Evolutionary conservation across 2,329 filamentous ascomycete genomes (phyloP).

Genomic region (Chrysosphaeria jannelii): DNA sequence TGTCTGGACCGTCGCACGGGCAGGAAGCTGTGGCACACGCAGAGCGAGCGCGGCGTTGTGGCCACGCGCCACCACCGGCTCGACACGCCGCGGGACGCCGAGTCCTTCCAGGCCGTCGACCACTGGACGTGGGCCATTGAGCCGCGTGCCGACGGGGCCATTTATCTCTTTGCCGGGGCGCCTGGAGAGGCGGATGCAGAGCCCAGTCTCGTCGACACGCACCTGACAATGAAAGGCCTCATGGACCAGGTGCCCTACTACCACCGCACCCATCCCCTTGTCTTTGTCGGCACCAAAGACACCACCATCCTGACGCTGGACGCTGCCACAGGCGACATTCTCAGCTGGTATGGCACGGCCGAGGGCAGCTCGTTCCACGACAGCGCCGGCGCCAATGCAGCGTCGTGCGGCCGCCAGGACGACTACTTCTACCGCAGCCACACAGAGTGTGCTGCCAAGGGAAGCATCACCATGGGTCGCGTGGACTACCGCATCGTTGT

Average conservation of each 20-base stretch:
- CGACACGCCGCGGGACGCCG: slow-evolving; percentile 29
- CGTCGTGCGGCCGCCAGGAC: slow-evolving; percentile 44
- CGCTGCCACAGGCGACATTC: slow-evolving; percentile 50
- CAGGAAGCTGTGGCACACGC: slow-evolving; percentile 56
- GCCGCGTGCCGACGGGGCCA: slow-evolving; percentile 55
- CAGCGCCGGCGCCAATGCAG: slow-evolving; percentile 25
- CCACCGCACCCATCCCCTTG: slow-evolving; percentile 42
- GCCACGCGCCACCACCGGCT: slow-evolving; percentile 58
- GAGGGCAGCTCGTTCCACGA: slow-evolving; percentile 22
- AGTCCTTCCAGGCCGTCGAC: slow-evolving; percentile 35
- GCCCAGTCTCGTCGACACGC: slow-evolving; percentile 27
- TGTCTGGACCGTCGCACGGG: slow-evolving; percentile 73
- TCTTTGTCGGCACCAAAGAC: slow-evolving; percentile 78
- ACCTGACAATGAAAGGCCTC: slow-evolving; percentile 54
- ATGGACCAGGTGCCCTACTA: slow-evolving; percentile 59
- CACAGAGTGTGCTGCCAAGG: slow-evolving; percentile 50
- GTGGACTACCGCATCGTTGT: slow-evolving; percentile 80
- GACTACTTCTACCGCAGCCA: slow-evolving; percentile 25
- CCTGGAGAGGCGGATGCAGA: slow-evolving; percentile 22
- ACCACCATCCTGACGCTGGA: slow-evolving; percentile 74
- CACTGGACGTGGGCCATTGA: slow-evolving; percentile 91
- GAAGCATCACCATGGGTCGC: slow-evolving; percentile 55
- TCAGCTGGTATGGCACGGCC: slow-evolving; percentile 57
- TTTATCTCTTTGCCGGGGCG: slow-evolving; percentile 71
- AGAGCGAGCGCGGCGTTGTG: slow-evolving; percentile 64